Conservation (phyloP, 176 grass and related monocot genomes). For the Zea mays region Zm-B73-REFERENCE-NAM-5.0 NC_050101.1:175185501-175186000, state of each 20-base stretch:
- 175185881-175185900: conserved; percentile 69
- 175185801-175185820: conserved; percentile 68
- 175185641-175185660: conserved; percentile 79
- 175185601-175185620: conserved; percentile 86
- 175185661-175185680: conserved; percentile 81
- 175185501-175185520: conserved; percentile 48
- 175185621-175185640: conserved; percentile 85
- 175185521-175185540: conserved; percentile 71
- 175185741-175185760: conserved; percentile 54
- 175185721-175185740: conserved; percentile 53
- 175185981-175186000: conserved; percentile 21
- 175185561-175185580: conserved; percentile 74
- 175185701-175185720: conserved; percentile 67
- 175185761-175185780: conserved; percentile 18
- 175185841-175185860: conserved; percentile 78
- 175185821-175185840: conserved; percentile 81
- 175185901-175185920: conserved; percentile 76
- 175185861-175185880: conserved; percentile 80
- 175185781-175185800: conserved; percentile 31
- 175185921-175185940: conserved; percentile 59
- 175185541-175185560: conserved; percentile 79
- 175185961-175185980: not conserved
- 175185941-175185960: conserved; percentile 21
- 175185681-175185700: conserved; percentile 81
- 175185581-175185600: conserved; percentile 71